phyloP scores from a whole-genome alignment of 129 eudicot genomes.

The Apium graveolens region DNA sequence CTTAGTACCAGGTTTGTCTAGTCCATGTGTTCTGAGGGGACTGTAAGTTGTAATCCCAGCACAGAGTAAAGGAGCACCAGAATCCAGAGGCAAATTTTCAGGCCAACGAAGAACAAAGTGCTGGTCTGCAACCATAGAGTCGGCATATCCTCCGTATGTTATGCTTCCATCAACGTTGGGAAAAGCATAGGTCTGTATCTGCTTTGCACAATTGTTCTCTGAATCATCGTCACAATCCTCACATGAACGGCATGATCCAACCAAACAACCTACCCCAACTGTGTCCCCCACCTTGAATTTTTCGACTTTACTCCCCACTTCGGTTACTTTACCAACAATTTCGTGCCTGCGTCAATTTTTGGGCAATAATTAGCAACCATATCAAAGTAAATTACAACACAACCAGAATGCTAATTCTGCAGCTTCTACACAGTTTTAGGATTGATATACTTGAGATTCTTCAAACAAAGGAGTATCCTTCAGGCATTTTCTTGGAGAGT shows the following conservation, averaged over 20 bases:
- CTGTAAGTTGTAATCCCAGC: slow-evolving; percentile 26
- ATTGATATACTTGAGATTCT: not conserved
- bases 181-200: slow-evolving; percentile 22
- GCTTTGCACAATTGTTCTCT: slow-evolving; percentile 51
- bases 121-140: slow-evolving; percentile 46
- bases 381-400: not conserved
- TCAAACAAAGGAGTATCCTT: not conserved
- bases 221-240: slow-evolving; percentile 28
- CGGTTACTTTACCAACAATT: slow-evolving; percentile 60
- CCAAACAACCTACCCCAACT: slow-evolving; percentile 77
- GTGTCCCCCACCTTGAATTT: slow-evolving; percentile 61
- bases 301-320: slow-evolving; percentile 61
- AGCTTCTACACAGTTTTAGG: not conserved
- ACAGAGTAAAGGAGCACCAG: slow-evolving; percentile 23
- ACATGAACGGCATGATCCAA: slow-evolving; percentile 57
- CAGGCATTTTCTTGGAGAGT: no score
- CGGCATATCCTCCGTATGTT: slow-evolving; percentile 59
- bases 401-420: not conserved
- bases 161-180: slow-evolving; percentile 38
- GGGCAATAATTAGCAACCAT: not conserved
- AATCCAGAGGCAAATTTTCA: slow-evolving; percentile 17
- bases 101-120: slow-evolving; percentile 33
- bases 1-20: slow-evolving; percentile 17
- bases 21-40: slow-evolving; percentile 16
- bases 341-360: slow-evolving; percentile 42